These are phyloP conservation scores for Tetratostichococcus sp. DNA, from an alignment of 139 green algal species.

Conservation along the genomic window DNA sequence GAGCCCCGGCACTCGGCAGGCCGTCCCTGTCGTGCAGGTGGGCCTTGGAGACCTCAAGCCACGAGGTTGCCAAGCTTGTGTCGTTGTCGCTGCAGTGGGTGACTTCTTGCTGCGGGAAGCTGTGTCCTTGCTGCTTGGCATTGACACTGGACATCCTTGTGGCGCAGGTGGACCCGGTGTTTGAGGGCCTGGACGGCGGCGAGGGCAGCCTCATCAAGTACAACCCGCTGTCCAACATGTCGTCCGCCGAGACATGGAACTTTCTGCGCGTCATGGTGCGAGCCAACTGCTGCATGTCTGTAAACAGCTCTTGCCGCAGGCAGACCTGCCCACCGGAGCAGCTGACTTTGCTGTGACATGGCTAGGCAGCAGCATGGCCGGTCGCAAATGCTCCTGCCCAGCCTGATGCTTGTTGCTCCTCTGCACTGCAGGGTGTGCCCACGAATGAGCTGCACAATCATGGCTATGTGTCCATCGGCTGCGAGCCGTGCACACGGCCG, in stretches of 20 bases:
- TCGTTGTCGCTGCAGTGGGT: background rate
- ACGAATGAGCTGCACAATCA: constrained; percentile 86
- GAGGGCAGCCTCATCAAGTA: constrained; percentile 92
- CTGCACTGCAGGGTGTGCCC: constrained; percentile 76
- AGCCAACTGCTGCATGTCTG: background rate
- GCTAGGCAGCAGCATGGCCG: too few species aligned
- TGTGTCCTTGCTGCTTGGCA: too few species aligned
- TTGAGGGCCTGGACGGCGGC: constrained; percentile 80
- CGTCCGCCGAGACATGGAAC: constrained; percentile 87
- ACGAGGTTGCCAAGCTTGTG: too few species aligned
- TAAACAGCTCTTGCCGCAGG: too few species aligned
- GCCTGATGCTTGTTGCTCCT: too few species aligned
- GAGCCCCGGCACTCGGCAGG: constrained; percentile 84
- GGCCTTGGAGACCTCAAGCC: background rate
- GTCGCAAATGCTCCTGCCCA: too few species aligned
- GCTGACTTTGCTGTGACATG: too few species aligned
- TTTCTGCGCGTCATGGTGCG: constrained; percentile 93
- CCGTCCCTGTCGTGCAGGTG: constrained; percentile 75
- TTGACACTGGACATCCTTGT: background rate
- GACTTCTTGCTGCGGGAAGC: background rate
- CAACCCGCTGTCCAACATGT: constrained; percentile 94
- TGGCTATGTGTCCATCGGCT: constrained; percentile 95
- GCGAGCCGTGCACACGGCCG: constrained; percentile 91
- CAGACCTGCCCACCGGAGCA: too few species aligned
- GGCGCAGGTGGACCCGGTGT: constrained; percentile 82